Percentiles rank a stretch among this genome's conserved stretches.
Evolutionary conservation across 345 rosid genomes (phyloP).

Genomic region (Lumnitzera racemosa): DNA sequence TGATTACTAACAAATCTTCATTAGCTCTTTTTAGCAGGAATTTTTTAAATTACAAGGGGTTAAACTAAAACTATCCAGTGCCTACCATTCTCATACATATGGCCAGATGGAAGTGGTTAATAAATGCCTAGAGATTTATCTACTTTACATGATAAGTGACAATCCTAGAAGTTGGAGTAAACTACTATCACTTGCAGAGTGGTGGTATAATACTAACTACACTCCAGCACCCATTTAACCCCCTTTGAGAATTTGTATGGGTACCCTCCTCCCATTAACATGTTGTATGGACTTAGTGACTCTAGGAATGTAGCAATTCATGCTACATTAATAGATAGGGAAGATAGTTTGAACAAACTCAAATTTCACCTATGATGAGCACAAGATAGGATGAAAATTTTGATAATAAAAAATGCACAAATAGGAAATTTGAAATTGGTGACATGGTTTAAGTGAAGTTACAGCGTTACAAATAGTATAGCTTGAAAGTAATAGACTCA

Average conservation of each 20-base stretch:
- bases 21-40: background rate
- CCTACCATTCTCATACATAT: background rate
- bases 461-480: no score
- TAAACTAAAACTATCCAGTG: background rate
- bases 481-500: no score
- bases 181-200: background rate
- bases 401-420: no score
- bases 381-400: no score
- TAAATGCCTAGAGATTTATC: background rate
- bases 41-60: background rate
- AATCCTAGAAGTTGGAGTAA: background rate
- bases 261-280: background rate
- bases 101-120: conserved; percentile 1
- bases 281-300: no score
- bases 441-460: no score
- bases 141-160: background rate
- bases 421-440: no score
- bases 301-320: no score
- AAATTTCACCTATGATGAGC: no score
- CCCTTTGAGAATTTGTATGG: background rate
- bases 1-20: background rate
- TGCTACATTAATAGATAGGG: no score
- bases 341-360: no score
- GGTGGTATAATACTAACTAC: background rate
- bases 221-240: background rate